Base-by-base conservation (phyloP, 106 monocot species). In the Dactylorhiza incarnata region DNA sequence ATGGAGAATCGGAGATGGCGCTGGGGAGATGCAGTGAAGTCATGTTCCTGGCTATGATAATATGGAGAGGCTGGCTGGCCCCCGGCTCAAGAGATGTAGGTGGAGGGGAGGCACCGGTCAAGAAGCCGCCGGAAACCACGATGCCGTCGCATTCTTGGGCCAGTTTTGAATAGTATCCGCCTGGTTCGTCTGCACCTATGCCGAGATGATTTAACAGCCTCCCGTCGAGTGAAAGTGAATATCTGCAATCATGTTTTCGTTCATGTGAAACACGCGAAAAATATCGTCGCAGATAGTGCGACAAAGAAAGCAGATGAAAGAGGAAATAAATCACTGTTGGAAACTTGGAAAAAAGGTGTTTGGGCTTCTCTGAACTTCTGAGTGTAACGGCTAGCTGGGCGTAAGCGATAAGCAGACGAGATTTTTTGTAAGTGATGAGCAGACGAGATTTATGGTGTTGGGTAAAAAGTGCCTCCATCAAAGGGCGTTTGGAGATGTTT, bases 111-210 rank as follows among this genome's bases (percentile, higher is more conserved):
- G 73, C 83, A 80, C 71, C 62, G 56, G 37, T 47, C 16, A 91
- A 80, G 12, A 79, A 83, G 58, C 70, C 77, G 71, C 86, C 76
- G 13, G 91, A 87, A 43, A 91, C 72, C 49, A 94, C 56, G 45
- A 97, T 47, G 9, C 84, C 97, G 59, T 97, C 97, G 45, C 85
- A 86, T 86, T 94, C 97, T 70, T 91, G 87, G 29, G 94, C 66
- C 53, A 94, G 61, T 47, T 83, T 66, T 12, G 97, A 94, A 76
- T 91, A 97, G 78, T 94, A 97, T 77, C 91, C 93, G 2, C 93
- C 93, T 66, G 66, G 48, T 80, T 87, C 82, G 19, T 84, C 71
- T 19, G 78, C 87, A 55, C 85, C 83, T 77, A 76, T 73, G 13
- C 85, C 84, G 49, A 83, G 75, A 15, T 87, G 62, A 55, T 72